Base-by-base conservation (phyloP, 208 protist species). In the Angomonas deanei region DNA sequence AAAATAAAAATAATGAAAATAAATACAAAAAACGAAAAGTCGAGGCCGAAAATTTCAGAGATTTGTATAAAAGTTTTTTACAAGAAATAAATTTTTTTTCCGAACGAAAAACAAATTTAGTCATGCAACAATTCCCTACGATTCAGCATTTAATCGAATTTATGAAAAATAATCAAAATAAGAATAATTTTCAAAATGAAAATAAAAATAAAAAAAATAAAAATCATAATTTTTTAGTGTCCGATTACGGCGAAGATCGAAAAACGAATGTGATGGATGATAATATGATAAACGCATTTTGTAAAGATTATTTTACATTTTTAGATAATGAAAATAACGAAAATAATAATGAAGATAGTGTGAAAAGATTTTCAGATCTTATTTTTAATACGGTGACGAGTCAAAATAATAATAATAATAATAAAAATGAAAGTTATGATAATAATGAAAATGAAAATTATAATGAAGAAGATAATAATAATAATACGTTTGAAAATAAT, bases 271-370 rank as follows among this genome's bases (percentile, higher is more conserved):
- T 56, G 8, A 32, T 19, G 15, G 50, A 56, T 56, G 21, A 8
- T 8, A 56, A 56, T 30, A 30, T 56, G 21, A 13, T 56, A 2
- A 24, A 56, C 5, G 21, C 50, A 3, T 24, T 56, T 6, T 32
- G 21, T 19, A 19, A 28, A 56, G 27, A 30, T 28, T 56, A 56
- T 56, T 30, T 56, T 56, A 3, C 50, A 15, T 56, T 33, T 10
- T 56, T 56, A 27, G 21, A 27, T 27, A 27, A 53, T 26, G n/a
- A 53, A 53, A 24, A 53, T 27, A 53, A 27, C n/a, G n/a, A 27
- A 53, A 53, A 15, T 26, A 53, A 53, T 53, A 53, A 53, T 53
- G 8, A 53, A 27, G n/a, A 53, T 42, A 42, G 15, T 42, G n/a
- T n/a, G n/a, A n/a, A n/a, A n/a, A n/a, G n/a, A n/a, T n/a, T n/a